These are phyloP conservation scores for Dioscorea zingiberensis DNA, from an alignment of 106 monocot genomes.

Conservation along the genomic window DNA sequence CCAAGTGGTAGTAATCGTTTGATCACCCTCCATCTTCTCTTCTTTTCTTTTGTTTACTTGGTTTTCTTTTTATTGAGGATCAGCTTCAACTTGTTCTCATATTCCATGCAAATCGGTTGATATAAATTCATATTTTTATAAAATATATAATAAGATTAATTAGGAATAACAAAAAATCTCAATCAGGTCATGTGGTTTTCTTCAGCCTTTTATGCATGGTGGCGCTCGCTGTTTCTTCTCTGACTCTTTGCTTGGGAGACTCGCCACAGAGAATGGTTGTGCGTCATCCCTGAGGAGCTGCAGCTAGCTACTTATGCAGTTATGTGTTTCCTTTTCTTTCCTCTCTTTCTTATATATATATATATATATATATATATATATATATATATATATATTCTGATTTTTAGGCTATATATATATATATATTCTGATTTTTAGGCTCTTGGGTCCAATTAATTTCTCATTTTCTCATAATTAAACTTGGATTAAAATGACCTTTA, in stretches of 20 bases:
- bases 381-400: too few species aligned
- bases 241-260: conserved; percentile 4
- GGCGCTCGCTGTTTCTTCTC: conserved; percentile 57
- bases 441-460: too few species aligned
- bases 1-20: conserved; percentile 27
- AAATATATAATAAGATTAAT: not conserved
- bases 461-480: too few species aligned
- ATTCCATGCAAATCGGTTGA: not conserved
- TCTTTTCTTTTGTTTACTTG: not conserved
- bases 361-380: too few species aligned
- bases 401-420: too few species aligned
- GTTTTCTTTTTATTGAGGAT: not conserved
- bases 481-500: too few species aligned
- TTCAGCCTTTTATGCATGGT: conserved; percentile 64
- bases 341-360: too few species aligned
- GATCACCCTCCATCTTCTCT: not conserved
- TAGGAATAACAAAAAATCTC: not conserved
- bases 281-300: too few species aligned
- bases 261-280: too few species aligned
- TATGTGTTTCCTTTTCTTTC: too few species aligned
- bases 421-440: too few species aligned
- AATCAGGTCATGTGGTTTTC: not conserved
- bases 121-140: not conserved
- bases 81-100: not conserved
- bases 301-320: too few species aligned